Evolutionary conservation across 306 rosid species (phyloP).

Genomic region (Quercus variabilis): DNA sequence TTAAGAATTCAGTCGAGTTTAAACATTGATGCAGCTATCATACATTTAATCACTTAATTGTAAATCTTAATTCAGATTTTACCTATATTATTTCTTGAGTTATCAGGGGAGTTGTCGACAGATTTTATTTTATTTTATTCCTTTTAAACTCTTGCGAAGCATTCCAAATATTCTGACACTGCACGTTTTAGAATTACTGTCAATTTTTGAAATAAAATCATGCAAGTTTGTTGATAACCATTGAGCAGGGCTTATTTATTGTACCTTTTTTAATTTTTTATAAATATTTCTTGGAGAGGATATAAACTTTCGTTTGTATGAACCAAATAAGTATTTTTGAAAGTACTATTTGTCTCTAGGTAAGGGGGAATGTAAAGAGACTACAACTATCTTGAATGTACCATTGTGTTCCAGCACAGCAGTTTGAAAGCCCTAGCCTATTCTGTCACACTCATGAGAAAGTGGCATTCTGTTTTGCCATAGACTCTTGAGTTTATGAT

Average conservation of each 20-base stretch:
- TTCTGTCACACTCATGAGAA: background rate
- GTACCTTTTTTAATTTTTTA: background rate
- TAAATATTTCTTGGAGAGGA: background rate
- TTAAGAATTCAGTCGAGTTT: background rate
- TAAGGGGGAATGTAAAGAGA: constrained; percentile 1
- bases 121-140: background rate
- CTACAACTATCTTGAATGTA: background rate
- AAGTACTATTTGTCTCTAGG: constrained; percentile 1
- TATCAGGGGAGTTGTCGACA: background rate
- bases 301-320: background rate
- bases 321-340: background rate
- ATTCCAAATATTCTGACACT: background rate
- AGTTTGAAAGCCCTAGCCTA: background rate
- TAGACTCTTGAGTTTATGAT: background rate
- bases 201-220: no score
- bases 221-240: no score
- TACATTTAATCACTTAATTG: background rate
- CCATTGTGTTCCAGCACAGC: background rate
- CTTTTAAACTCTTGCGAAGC: background rate
- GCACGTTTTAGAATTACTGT: background rate
- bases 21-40: background rate
- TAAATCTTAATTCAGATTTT: background rate
- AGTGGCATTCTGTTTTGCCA: background rate
- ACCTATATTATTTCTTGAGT: background rate
- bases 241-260: no score